phyloP scores from a whole-genome alignment of 768 basidiomycete genomes.

The Russula lepida region DNA sequence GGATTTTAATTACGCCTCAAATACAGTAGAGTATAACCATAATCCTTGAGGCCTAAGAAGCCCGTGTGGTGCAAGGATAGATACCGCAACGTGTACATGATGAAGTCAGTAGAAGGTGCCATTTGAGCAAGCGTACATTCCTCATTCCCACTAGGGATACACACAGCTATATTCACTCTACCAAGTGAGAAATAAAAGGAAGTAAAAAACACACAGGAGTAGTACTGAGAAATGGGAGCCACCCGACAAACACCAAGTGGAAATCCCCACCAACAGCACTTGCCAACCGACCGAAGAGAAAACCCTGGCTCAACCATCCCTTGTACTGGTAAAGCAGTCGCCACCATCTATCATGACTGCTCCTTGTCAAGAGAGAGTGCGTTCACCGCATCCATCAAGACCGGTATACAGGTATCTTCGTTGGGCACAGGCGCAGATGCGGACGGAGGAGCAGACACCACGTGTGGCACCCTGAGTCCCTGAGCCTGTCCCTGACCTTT shows the following conservation, averaged over 20 bases:
- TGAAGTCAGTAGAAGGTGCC: not conserved
- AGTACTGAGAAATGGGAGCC: not conserved
- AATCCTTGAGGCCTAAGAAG: too few species aligned
- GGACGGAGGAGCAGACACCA: not conserved
- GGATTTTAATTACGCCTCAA: not conserved
- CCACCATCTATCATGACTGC: slow-evolving; percentile 29
- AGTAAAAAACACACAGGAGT: slow-evolving; percentile 11
- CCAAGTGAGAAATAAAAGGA: slow-evolving; percentile 3
- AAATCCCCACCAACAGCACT: not conserved
- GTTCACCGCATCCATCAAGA: slow-evolving; percentile 60
- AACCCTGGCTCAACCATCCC: slow-evolving; percentile 47
- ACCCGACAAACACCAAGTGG: not conserved
- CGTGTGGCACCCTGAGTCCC: not conserved
- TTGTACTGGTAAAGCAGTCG: slow-evolving; percentile 39
- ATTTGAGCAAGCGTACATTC: not conserved
- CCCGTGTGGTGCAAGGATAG: too few species aligned
- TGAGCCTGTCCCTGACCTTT: not conserved
- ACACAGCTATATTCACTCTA: slow-evolving; percentile 18
- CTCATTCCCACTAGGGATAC: slow-evolving; percentile 7
- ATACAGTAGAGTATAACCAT: too few species aligned
- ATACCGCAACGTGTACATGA: too few species aligned
- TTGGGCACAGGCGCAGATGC: slow-evolving; percentile 6
- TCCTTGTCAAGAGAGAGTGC: slow-evolving; percentile 47
- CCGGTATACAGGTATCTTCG: slow-evolving; percentile 69
- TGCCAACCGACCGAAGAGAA: slow-evolving; percentile 45